Evolutionary conservation across 2,329 filamentous ascomycete species (phyloP).

Genomic region (Aspergillus sergii): DNA sequence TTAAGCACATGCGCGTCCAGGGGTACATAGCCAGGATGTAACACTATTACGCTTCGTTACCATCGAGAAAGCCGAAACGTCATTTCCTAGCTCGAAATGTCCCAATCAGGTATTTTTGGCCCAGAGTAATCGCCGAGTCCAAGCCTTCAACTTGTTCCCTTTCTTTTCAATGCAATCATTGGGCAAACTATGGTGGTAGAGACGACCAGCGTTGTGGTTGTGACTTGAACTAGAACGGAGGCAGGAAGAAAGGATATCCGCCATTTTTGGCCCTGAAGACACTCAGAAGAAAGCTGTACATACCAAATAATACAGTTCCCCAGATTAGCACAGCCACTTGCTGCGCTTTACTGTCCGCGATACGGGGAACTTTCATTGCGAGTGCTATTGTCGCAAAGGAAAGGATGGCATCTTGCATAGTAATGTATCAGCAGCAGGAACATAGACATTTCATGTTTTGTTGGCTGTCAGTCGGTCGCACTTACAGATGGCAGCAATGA

Average conservation of each 20-base stretch:
- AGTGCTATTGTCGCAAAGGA: conserved; percentile 91
- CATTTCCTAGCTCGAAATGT: neutral
- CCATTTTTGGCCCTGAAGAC: conserved; percentile 94
- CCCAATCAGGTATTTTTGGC: neutral
- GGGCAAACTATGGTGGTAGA: neutral
- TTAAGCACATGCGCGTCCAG: neutral
- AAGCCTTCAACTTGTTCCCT: neutral
- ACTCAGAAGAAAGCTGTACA: conserved; percentile 93
- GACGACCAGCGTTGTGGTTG: neutral
- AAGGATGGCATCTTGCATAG: conserved; percentile 67
- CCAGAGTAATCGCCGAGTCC: neutral
- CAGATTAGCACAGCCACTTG: conserved; percentile 80
- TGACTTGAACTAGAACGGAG: conserved; percentile 68
- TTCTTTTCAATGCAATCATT: neutral
- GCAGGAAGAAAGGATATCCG: conserved; percentile 91
- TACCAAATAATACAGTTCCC: conserved; percentile 73
- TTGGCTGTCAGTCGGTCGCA: conserved; percentile 24
- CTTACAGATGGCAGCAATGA: conserved; percentile 91
- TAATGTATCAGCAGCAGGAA: conserved; percentile 20
- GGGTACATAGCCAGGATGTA: neutral
- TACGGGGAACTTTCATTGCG: conserved; percentile 88
- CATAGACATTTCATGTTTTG: neutral
- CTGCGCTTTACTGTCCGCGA: conserved; percentile 74
- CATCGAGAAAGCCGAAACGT: neutral
- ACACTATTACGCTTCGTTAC: neutral